A percentile compares a stretch with the other conserved stretches of the same genome.
phyloP scores from a whole-genome alignment of 2,329 filamentous ascomycete species.

The Nigrospora osmanthi region DNA sequence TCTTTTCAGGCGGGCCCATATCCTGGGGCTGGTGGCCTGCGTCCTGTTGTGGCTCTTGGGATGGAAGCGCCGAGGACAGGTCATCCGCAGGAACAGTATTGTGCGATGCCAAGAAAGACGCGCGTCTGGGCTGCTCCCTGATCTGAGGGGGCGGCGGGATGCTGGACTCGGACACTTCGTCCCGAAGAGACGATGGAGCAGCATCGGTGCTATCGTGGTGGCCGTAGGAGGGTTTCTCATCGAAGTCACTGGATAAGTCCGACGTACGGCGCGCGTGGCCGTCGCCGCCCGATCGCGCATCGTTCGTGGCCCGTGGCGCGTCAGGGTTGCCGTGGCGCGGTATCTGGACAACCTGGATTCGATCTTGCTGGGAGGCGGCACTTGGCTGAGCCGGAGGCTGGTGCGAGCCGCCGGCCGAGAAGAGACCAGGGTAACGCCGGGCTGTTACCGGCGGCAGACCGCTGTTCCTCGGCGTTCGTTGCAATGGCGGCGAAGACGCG shows the following conservation, averaged over 20 bases:
- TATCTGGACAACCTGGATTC: conserved; percentile 5
- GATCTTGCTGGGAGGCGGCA: conserved; percentile 8
- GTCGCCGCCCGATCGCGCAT: conserved; percentile 21
- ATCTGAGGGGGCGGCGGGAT: conserved; percentile 29
- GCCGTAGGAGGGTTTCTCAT: conserved; percentile 27
- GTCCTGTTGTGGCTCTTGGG: conserved; percentile 8
- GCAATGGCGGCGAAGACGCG: conserved; percentile 9
- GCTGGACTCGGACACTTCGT: conserved; percentile 34
- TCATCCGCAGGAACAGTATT: conserved; percentile 15
- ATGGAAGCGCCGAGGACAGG: conserved; percentile 7
- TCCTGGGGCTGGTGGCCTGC: conserved; percentile 4
- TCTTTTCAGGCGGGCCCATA: conserved; percentile 24
- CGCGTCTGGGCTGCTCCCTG: conserved; percentile 27
- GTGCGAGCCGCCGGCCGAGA: conserved; percentile 20
- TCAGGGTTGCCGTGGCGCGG: conserved; percentile 8
- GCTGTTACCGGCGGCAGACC: conserved; percentile 41
- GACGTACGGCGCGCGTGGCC: conserved; percentile 29
- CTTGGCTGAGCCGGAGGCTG: conserved; percentile 10
- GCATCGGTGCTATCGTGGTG: conserved; percentile 15
- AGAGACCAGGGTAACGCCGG: conserved; percentile 40
- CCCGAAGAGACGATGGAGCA: conserved; percentile 15
- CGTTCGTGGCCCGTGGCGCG: conserved; percentile 28
- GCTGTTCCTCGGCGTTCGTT: conserved; percentile 13
- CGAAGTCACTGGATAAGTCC: conserved; percentile 43
- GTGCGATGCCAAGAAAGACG: conserved; percentile 30